phyloP scores from a whole-genome alignment of 2,329 filamentous ascomycete species.

The Apiospora pterosperma region DNA sequence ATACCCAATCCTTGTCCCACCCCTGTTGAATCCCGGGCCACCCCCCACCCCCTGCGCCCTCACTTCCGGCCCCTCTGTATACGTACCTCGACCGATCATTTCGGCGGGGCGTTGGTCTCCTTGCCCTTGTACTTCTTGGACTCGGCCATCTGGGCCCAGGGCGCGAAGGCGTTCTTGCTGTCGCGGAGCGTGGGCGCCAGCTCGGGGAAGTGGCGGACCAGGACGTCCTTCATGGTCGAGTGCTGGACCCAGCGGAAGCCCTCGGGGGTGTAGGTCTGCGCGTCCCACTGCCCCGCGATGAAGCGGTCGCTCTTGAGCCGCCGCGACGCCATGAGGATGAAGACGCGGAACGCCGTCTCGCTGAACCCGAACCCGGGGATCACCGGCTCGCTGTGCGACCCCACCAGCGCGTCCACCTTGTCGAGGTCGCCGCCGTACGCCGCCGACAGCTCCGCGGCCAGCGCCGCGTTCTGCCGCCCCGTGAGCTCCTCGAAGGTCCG shows the following conservation, averaged over 20 bases:
- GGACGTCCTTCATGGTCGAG: slow-evolving; percentile 38
- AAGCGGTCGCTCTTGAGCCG: slow-evolving; percentile 42
- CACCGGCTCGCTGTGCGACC: slow-evolving; percentile 38
- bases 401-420: slow-evolving; percentile 38
- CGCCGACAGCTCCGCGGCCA: slow-evolving; percentile 32
- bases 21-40: not conserved
- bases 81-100: not conserved
- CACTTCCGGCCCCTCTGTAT: not conserved
- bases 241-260: slow-evolving; percentile 41
- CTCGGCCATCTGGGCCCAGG: slow-evolving; percentile 23
- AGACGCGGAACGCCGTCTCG: slow-evolving; percentile 44
- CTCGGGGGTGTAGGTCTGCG: slow-evolving; percentile 35
- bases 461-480: slow-evolving; percentile 29
- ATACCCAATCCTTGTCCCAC: too few relatives aligned
- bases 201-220: slow-evolving; percentile 40
- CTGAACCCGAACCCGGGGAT: slow-evolving; percentile 43
- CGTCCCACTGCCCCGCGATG: slow-evolving; percentile 37
- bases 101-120: slow-evolving; percentile 21
- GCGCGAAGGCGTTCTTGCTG: slow-evolving; percentile 30
- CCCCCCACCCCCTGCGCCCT: not conserved
- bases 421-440: slow-evolving; percentile 39
- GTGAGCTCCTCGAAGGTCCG: slow-evolving; percentile 36
- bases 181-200: slow-evolving; percentile 27
- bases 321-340: slow-evolving; percentile 41
- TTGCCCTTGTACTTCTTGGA: slow-evolving; percentile 20